Evolutionary conservation across 805 yeast genomes (phyloP).

Genomic region (Hanseniaspora hatyaiensis): DNA sequence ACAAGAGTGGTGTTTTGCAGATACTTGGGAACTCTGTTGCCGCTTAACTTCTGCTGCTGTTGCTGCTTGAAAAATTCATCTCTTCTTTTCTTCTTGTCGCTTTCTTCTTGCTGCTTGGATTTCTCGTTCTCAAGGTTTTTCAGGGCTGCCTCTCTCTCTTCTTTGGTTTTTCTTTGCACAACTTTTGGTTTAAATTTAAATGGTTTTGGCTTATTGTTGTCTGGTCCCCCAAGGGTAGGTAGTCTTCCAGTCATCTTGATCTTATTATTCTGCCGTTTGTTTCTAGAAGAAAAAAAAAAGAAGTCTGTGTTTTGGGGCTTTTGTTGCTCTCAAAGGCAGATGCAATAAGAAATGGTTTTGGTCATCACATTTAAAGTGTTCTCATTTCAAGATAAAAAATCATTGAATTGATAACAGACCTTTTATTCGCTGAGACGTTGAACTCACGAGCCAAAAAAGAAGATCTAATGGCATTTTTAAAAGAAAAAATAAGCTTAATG

Average conservation of each 20-base stretch:
- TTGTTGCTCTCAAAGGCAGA: background rate
- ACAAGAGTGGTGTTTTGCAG: constrained; percentile 46
- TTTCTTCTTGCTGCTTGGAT: constrained; percentile 27
- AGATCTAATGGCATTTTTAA: too few species aligned
- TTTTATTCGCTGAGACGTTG: too few species aligned
- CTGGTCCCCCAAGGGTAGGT: constrained; percentile 23
- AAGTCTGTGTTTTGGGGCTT: background rate
- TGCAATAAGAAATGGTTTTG: background rate
- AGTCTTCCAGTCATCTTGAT: constrained; percentile 25
- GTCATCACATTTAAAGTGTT: background rate
- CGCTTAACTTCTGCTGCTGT: constrained; percentile 20
- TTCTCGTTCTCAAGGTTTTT: constrained; percentile 41
- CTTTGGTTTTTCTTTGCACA: constrained; percentile 72
- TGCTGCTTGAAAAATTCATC: constrained; percentile 18
- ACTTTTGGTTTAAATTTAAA: constrained; percentile 76
- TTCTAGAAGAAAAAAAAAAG: background rate
- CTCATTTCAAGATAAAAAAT: too few species aligned
- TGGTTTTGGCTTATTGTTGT: constrained; percentile 31
- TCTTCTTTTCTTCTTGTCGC: constrained; percentile 19
- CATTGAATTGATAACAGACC: too few species aligned
- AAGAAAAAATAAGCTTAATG: too few species aligned
- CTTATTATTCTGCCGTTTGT: background rate
- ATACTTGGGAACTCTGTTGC: constrained; percentile 25
- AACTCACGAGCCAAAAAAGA: too few species aligned
- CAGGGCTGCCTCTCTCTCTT: constrained; percentile 60